These are phyloP conservation scores for Aspergillus novofumigatus DNA, from an alignment of 2,329 filamentous ascomycete genomes.

Conservation along the genomic window DNA sequence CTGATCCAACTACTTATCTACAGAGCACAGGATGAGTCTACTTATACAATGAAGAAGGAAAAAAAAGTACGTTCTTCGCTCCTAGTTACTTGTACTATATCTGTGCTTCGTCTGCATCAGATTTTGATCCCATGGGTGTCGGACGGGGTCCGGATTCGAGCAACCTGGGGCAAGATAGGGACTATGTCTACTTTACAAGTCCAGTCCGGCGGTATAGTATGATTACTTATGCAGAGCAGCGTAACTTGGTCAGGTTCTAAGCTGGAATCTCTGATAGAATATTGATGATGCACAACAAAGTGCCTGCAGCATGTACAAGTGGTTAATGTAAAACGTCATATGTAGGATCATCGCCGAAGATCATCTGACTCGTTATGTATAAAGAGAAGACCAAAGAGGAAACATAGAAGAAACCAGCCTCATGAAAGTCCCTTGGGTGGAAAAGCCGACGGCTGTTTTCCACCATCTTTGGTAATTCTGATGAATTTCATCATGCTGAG, in stretches of 20 bases:
- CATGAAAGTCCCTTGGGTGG: conserved; percentile 62
- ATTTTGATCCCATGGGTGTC: background rate
- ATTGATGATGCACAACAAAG: background rate
- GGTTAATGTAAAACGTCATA: background rate
- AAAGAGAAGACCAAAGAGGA: conserved; percentile 12
- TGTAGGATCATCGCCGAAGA: conserved; percentile 1
- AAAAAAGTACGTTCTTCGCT: background rate
- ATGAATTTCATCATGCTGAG: conserved; percentile 73
- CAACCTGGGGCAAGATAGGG: background rate
- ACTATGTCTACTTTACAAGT: no score
- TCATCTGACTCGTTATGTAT: conserved; percentile 12
- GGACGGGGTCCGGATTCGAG: background rate
- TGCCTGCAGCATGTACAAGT: background rate
- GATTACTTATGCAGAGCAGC: background rate
- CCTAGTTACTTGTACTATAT: background rate
- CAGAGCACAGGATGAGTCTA: background rate
- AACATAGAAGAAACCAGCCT: conserved; percentile 17
- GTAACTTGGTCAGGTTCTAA: background rate
- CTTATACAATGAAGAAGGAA: background rate
- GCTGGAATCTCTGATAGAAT: background rate
- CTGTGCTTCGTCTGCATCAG: background rate
- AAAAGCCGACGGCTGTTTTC: conserved; percentile 66
- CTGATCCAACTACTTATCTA: background rate
- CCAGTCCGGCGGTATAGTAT: background rate
- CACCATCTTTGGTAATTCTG: conserved; percentile 64